A percentile compares a stretch with the other conserved stretches of the same genome.
phyloP scores from a whole-genome alignment of 768 basidiomycete species.

The Boletellus emodensis region DNA sequence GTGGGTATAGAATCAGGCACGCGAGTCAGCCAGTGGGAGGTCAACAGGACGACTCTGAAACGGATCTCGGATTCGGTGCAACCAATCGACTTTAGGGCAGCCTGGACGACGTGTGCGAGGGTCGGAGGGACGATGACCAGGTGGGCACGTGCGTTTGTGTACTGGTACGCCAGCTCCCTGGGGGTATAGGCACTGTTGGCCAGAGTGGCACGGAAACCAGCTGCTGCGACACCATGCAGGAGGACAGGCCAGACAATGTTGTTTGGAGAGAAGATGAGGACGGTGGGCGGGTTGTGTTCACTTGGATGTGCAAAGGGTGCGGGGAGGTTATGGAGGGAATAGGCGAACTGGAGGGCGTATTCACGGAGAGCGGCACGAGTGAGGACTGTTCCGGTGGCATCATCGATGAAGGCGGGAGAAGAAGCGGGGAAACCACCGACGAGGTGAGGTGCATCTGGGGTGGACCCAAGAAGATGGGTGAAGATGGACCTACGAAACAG shows the following conservation, averaged over 20 bases:
- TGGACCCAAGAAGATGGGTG: conserved; percentile 26
- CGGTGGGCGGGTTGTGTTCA: conserved; percentile 41
- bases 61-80: conserved; percentile 45
- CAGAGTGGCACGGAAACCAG: conserved; percentile 64
- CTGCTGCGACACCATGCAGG: conserved; percentile 49
- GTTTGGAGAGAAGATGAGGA: conserved; percentile 69
- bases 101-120: conserved; percentile 48
- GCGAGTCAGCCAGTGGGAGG: conserved; percentile 42
- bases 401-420: conserved; percentile 63
- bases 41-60: conserved; percentile 55
- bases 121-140: conserved; percentile 64
- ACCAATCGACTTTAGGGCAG: conserved; percentile 53
- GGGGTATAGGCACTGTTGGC: conserved; percentile 71
- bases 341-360: conserved; percentile 52
- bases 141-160: conserved; percentile 59
- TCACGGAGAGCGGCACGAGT: conserved; percentile 52
- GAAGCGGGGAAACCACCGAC: conserved; percentile 43
- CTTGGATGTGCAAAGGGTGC: conserved; percentile 44
- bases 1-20: conserved; percentile 28
- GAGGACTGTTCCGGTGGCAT: conserved; percentile 50
- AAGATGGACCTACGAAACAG: conserved; percentile 29
- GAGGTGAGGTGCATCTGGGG: conserved; percentile 15
- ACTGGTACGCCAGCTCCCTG: conserved; percentile 68
- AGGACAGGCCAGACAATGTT: conserved; percentile 52
- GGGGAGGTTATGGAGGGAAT: conserved; percentile 50